These are phyloP conservation scores for Talaromyces sp. DNA, from an alignment of 2,329 filamentous ascomycete species.

Conservation along the genomic window DNA sequence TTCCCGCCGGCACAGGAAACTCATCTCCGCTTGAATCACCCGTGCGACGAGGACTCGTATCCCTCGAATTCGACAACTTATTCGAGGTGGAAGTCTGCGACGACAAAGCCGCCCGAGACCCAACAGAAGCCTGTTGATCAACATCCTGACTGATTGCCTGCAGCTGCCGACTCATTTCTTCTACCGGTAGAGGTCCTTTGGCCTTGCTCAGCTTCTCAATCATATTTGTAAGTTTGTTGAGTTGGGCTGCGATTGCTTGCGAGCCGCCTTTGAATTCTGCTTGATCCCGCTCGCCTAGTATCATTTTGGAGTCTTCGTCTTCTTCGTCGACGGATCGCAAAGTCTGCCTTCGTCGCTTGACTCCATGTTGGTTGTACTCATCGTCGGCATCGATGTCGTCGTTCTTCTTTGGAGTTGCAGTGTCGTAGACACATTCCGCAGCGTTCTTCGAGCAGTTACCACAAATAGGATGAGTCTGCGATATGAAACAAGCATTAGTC, in stretches of 20 bases:
- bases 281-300: conserved; percentile 29
- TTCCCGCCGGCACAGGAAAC: conserved; percentile 42
- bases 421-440: conserved; percentile 43
- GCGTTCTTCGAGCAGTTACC: conserved; percentile 45
- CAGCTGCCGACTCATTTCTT: conserved; percentile 17
- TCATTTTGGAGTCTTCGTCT: conserved; percentile 33
- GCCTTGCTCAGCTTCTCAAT: conserved; percentile 42
- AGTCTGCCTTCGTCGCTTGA: conserved; percentile 35
- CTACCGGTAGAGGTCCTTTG: conserved; percentile 24
- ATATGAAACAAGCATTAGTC: neutral
- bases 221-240: conserved; percentile 45
- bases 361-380: conserved; percentile 29
- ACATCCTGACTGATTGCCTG: conserved; percentile 13
- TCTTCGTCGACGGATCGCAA: conserved; percentile 30
- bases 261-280: conserved; percentile 29
- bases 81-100: conserved; percentile 16
- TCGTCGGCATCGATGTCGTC: conserved; percentile 18
- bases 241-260: conserved; percentile 41
- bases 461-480: conserved; percentile 44
- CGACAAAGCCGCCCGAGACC: conserved; percentile 16
- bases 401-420: conserved; percentile 27
- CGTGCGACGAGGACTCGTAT: conserved; percentile 33
- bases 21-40: conserved; percentile 39
- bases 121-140: conserved; percentile 6
- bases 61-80: conserved; percentile 22